These are phyloP conservation scores for Escovopsis sp. DNA, from an alignment of 2,329 filamentous ascomycete genomes.

Conservation along the genomic window DNA sequence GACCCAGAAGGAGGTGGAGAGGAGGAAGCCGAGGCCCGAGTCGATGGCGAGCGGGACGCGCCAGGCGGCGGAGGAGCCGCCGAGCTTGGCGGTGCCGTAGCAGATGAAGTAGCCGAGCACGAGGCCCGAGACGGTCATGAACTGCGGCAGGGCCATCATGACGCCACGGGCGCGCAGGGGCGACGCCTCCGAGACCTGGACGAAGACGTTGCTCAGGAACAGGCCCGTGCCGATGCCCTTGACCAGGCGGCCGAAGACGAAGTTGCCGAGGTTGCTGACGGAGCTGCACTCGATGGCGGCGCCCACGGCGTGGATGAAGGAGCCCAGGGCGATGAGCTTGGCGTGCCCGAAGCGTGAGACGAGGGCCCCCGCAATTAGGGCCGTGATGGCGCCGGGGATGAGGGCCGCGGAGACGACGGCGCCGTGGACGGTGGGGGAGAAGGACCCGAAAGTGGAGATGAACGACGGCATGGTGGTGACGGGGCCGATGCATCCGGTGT, in stretches of 20 bases:
- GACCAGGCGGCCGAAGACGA: conserved; percentile 39
- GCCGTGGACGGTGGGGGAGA: conserved; percentile 41
- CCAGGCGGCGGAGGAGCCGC: conserved; percentile 35
- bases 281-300: conserved; percentile 26
- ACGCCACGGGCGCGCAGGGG: conserved; percentile 35
- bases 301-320: conserved; percentile 37
- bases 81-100: conserved; percentile 37
- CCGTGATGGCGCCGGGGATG: conserved; percentile 43
- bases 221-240: conserved; percentile 44
- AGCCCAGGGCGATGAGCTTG: conserved; percentile 35
- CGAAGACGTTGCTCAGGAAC: conserved; percentile 35
- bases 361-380: conserved; percentile 41
- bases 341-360: conserved; percentile 39
- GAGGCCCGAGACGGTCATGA: conserved; percentile 36
- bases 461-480: conserved; percentile 44
- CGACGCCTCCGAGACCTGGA: conserved; percentile 45
- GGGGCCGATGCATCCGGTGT: conserved; percentile 41
- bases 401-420: conserved; percentile 46
- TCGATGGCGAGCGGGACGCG: conserved; percentile 34
- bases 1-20: conserved; percentile 19
- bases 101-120: conserved; percentile 45
- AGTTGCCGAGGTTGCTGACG: conserved; percentile 27
- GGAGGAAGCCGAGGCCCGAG: conserved; percentile 16
- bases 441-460: conserved; percentile 31
- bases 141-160: conserved; percentile 37